Evolutionary conservation across 2,329 filamentous ascomycete species (phyloP).

Genomic region (Bipolaris cookei): DNA sequence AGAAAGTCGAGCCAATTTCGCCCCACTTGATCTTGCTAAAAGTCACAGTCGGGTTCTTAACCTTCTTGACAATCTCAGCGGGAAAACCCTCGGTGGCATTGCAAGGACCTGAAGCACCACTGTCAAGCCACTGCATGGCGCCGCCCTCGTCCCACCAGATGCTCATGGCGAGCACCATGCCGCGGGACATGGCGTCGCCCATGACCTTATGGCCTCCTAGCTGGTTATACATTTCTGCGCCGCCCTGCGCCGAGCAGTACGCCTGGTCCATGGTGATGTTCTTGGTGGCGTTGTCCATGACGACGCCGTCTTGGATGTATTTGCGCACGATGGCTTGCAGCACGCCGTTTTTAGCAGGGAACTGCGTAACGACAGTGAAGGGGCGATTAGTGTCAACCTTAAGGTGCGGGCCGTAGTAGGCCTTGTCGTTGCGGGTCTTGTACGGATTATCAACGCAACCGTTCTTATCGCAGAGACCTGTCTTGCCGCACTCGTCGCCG

Average conservation of each 20-base stretch:
- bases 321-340: slow-evolving; percentile 68
- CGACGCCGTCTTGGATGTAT: slow-evolving; percentile 68
- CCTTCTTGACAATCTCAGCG: slow-evolving; percentile 53
- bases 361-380: slow-evolving; percentile 72
- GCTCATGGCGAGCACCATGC: slow-evolving; percentile 62
- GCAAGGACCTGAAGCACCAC: slow-evolving; percentile 61
- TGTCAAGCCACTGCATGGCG: slow-evolving; percentile 66
- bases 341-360: slow-evolving; percentile 63
- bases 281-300: slow-evolving; percentile 62
- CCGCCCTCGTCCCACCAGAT: slow-evolving; percentile 63
- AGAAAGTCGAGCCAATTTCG: slow-evolving; percentile 64
- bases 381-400: slow-evolving; percentile 66
- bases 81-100: slow-evolving; percentile 61
- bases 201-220: slow-evolving; percentile 55
- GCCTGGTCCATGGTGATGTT: slow-evolving; percentile 43
- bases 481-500: slow-evolving; percentile 51
- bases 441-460: slow-evolving; percentile 48
- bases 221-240: slow-evolving; percentile 37
- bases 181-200: slow-evolving; percentile 56
- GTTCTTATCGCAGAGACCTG: slow-evolving; percentile 46
- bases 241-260: slow-evolving; percentile 38
- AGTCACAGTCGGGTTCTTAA: slow-evolving; percentile 58
- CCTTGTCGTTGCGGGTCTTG: slow-evolving; percentile 25
- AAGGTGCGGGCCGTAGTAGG: slow-evolving; percentile 37
- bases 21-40: slow-evolving; percentile 67